Evolutionary conservation across 768 basidiomycete species (phyloP), one percentile per base, ranked within the genome.

Genomic region (Filobasidium wieringae): DNA sequence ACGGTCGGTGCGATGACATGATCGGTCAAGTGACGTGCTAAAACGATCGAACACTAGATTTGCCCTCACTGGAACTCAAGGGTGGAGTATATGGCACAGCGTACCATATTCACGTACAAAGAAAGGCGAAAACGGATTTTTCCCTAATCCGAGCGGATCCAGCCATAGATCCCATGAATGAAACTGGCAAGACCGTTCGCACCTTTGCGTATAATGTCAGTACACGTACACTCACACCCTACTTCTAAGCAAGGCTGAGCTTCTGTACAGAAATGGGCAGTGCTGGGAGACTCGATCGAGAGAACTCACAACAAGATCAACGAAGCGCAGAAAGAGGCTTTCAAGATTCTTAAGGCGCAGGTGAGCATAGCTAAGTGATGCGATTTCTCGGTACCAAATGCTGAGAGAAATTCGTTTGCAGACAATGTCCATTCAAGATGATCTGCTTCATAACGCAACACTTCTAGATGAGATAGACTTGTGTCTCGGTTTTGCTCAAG

Each of bases 401-500:
- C 7, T 52, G 29, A 33, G 33, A 36, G 6, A 17, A 19, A 6
- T 12, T 34, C 43, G 15, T 34, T 12, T 29, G 24, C 50, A 51
- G 33, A 52, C 58, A 9, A 51, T 47, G 11, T 24, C 45, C 14
- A 76, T 81, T 61, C 78, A 82, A 11, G 61, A 72, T 5, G 75
- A 76, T 24, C 74, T 96, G n/a, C 79, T 84, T 61, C 78, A 79
- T 29, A 93, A 91, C 67, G 82, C 87, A 4, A 79, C 81, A 27
- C 78, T 90, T 43, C 74, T 91, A 36, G 88, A 92, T 68, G 90
- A 97, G 71, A 73, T 97, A 12, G 92, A 97, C 68, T 82, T 95
- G 14, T 79, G 81, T 0, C 71, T 90, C 2, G 82, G 84, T 0
- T 95, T 93, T 64, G 86, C 91, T 5, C 80, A 79, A 45, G 78